Evolutionary conservation across 225 moss, liverwort and hornwort species (phyloP), one percentile per base, ranked within the genome.

Genomic region (Bryoerythrophyllum caledonicum): DNA sequence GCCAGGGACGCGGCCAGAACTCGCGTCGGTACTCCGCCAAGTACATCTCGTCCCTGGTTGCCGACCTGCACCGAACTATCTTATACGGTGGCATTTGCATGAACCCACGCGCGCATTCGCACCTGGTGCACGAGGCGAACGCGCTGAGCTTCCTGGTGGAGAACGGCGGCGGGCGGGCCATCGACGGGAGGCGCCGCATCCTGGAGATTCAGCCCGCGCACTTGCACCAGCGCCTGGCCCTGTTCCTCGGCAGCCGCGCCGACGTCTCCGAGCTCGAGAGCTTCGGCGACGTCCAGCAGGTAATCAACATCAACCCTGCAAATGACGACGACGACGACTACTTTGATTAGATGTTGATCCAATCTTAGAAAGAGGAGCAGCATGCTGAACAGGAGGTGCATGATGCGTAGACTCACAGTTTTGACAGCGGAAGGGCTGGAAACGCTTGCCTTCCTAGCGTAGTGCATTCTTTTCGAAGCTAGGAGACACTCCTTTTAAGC

Each of bases 121-220:
- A 78, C 80, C 82, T 88, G 64, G 72, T 88, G 6, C 88, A 88
- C 16, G 88, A 88, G 78, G 88, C 88, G 21, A 88, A 88, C 8
- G 85, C 88, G 6, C 71, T 88, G 11, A 85, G 88, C 67, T 88
- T 85, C 77, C 54, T 88, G 44, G 88, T 88, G 20, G 88, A 88
- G 40, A 62, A 85, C 13, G 88, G 85, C 9, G 88, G 88, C 34
- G 88, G 88, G 20, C 85, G 82, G 16, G 82, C 88, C 40, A 78
- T 80, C 4, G 88, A 88, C 6, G 88, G 88, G 28, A 75, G 80
- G 60, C 82, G 88, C 13, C 74, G 85, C 2, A 82, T 88, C 26
- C 43, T 85, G 72, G 88, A 88, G 65, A 85, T 88, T 53, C 88
- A 88, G 68, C 88, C 88, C 8, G 85, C 88, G 3, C 88, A 88